These are phyloP conservation scores for Colletotrichum lentis DNA, from an alignment of 2,329 filamentous ascomycete genomes.

Conservation along the genomic window DNA sequence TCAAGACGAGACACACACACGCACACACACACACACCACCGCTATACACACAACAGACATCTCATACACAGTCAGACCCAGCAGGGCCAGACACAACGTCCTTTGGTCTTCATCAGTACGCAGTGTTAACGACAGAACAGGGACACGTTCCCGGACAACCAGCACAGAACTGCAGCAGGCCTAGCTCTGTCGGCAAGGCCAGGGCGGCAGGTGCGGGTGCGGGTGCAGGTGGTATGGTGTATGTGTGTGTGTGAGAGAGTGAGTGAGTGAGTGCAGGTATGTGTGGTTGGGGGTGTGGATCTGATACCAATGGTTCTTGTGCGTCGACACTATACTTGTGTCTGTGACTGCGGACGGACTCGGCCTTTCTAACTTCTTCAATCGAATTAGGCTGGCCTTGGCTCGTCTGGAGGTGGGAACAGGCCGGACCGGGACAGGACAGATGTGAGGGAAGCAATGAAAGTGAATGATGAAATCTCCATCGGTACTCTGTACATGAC, in stretches of 20 bases:
- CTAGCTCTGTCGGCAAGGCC: conserved; percentile 12
- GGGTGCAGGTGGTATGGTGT: conserved; percentile 15
- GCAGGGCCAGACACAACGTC: conserved; percentile 3
- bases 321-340: not conserved
- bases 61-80: conserved; percentile 7
- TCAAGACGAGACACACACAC: not conserved
- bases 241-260: not conserved
- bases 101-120: not conserved
- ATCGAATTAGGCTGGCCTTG: conserved; percentile 16
- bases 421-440: conserved; percentile 2
- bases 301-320: conserved; percentile 22
- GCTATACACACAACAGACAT: not conserved
- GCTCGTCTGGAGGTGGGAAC: conserved; percentile 23
- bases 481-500: no score
- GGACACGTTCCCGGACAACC: conserved; percentile 15
- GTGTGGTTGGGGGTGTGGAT: conserved; percentile 21
- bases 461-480: not conserved
- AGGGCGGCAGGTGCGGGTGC: conserved; percentile 19
- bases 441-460: not conserved
- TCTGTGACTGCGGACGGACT: conserved; percentile 23
- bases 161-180: conserved; percentile 11
- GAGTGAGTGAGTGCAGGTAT: conserved; percentile 6
- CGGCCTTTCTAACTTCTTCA: conserved; percentile 14
- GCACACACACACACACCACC: not conserved
- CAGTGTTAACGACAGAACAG: conserved; percentile 2